Conservation (phyloP, 2,329 filamentous ascomycete species). For the Hypoxylon sp. region DNA sequence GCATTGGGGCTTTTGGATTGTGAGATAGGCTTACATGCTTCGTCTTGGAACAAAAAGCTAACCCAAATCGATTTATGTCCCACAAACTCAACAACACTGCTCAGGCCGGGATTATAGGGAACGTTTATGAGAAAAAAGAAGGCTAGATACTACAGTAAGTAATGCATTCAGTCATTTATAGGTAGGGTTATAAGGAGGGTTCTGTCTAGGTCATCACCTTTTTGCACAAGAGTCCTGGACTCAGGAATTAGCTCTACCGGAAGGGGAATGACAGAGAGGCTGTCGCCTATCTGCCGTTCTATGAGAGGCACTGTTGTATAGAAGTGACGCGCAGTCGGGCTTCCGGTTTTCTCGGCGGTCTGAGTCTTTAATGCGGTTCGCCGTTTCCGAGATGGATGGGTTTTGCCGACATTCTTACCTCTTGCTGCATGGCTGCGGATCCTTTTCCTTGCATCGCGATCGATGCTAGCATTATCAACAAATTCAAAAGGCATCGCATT, state of each 20-base stretch:
- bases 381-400: conserved; percentile 3
- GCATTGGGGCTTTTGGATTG: background rate
- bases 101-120: background rate
- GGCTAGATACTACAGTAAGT: background rate
- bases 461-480: conserved; percentile 2
- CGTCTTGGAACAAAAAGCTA: conserved; percentile 3
- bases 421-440: conserved; percentile 5
- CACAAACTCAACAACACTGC: background rate
- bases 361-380: background rate
- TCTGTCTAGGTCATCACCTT: background rate
- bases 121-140: background rate
- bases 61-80: background rate
- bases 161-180: background rate
- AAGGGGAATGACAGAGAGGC: background rate
- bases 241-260: background rate
- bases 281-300: too few species aligned
- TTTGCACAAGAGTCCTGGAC: background rate
- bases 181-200: background rate
- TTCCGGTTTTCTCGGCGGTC: background rate
- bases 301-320: too few species aligned
- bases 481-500: conserved; percentile 2
- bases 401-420: conserved; percentile 8
- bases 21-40: background rate
- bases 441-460: background rate
- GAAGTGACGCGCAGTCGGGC: too few species aligned